A percentile compares a stretch with the other conserved stretches of the same genome.
Evolutionary conservation across 1,139 yeast species (phyloP).

Genomic region (Debaryomyces robertsiae): DNA sequence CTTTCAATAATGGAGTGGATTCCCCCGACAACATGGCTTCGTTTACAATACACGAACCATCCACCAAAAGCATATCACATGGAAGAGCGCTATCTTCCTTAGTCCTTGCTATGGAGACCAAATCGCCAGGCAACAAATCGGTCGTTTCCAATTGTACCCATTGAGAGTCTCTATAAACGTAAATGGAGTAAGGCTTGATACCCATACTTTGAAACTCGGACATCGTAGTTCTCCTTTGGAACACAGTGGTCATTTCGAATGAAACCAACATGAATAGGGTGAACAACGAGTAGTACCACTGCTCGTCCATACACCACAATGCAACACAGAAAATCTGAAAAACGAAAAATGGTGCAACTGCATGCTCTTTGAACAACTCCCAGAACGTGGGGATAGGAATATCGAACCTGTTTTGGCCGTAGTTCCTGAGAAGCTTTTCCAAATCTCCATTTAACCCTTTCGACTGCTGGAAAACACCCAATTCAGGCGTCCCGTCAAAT

Average conservation of each 20-base stretch:
- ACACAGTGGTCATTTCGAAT: slow-evolving; percentile 93
- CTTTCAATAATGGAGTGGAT: slow-evolving; percentile 94
- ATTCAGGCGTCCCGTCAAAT: slow-evolving; percentile 64
- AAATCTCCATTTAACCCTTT: slow-evolving; percentile 68
- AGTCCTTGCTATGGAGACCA: slow-evolving; percentile 85
- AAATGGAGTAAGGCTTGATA: slow-evolving; percentile 82
- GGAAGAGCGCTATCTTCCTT: slow-evolving; percentile 92
- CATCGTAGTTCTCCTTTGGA: slow-evolving; percentile 94
- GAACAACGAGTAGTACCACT: slow-evolving; percentile 94
- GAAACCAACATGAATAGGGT: slow-evolving; percentile 89
- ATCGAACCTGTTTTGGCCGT: slow-evolving; percentile 86
- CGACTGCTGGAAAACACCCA: slow-evolving; percentile 59
- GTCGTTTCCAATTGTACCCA: slow-evolving; percentile 77
- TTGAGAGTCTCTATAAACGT: slow-evolving; percentile 66
- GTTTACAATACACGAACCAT: slow-evolving; percentile 90
- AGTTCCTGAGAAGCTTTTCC: slow-evolving; percentile 57
- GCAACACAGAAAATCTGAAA: slow-evolving; percentile 96
- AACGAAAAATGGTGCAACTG: slow-evolving; percentile 96
- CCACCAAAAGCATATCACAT: slow-evolving; percentile 86
- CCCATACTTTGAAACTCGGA: slow-evolving; percentile 97
- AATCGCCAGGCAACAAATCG: slow-evolving; percentile 86
- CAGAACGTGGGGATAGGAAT: slow-evolving; percentile 91
- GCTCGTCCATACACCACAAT: slow-evolving; percentile 94
- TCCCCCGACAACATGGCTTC: slow-evolving; percentile 99
- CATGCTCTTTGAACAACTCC: slow-evolving; percentile 95